These are phyloP conservation scores for Phytophthora aleatoria DNA, from an alignment of 352 stramenopile species.

Conservation along the genomic window DNA sequence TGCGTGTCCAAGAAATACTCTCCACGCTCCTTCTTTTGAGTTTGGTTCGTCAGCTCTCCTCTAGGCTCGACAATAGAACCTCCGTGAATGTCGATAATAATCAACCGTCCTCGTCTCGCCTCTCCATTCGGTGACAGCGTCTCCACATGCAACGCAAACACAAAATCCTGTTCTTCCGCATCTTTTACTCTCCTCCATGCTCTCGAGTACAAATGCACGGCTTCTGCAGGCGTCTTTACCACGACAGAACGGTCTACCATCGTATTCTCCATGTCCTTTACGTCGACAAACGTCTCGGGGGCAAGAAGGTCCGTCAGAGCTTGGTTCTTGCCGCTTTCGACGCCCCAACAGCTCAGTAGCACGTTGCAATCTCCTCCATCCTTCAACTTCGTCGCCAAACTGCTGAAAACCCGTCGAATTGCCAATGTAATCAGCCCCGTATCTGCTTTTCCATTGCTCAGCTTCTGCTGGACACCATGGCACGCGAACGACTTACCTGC, in stretches of 20 bases:
- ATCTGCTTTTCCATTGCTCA: conserved; percentile 9
- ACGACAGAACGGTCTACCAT: conserved; percentile 37
- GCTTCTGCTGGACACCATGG: conserved; percentile 47
- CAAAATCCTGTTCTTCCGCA: conserved; percentile 41
- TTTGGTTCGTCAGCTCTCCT: neutral
- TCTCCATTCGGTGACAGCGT: conserved; percentile 31
- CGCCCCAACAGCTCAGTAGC: conserved; percentile 33
- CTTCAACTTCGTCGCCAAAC: conserved; percentile 15
- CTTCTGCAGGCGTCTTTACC: conserved; percentile 40
- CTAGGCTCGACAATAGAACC: conserved; percentile 53
- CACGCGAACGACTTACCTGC: conserved; percentile 71
- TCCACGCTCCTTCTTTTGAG: conserved; percentile 11
- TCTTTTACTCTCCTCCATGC: conserved; percentile 23
- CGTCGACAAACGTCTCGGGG: neutral
- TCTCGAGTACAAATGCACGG: conserved; percentile 35
- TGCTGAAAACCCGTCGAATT: conserved; percentile 41
- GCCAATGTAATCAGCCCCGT: conserved; percentile 41
- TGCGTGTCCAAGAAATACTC: conserved; percentile 63
- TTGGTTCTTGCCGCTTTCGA: conserved; percentile 5
- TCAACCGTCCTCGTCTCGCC: conserved; percentile 38
- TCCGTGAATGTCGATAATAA: conserved; percentile 57
- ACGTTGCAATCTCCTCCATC: conserved; percentile 18
- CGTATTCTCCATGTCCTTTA: conserved; percentile 13
- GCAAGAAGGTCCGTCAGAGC: conserved; percentile 26
- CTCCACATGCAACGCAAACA: conserved; percentile 54